Evolutionary conservation across 2,329 filamentous ascomycete species (phyloP).

Genomic region (Conoideocrella luteorostrata): DNA sequence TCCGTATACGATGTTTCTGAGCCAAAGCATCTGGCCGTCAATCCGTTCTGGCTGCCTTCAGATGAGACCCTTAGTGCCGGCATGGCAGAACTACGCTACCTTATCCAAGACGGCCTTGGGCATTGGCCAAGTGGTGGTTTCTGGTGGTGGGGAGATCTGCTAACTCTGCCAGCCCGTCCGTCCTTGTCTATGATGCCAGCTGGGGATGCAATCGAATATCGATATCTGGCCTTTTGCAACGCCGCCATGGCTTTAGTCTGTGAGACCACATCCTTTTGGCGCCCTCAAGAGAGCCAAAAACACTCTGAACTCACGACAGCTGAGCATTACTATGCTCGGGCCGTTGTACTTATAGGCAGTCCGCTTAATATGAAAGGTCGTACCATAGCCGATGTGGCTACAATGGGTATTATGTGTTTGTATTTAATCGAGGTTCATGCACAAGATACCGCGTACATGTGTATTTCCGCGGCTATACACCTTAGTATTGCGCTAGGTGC

Average conservation of each 20-base stretch:
- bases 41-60: slow-evolving; percentile 32
- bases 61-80: slow-evolving; percentile 29
- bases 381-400: slow-evolving; percentile 35
- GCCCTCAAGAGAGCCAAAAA: slow-evolving; percentile 15
- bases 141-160: slow-evolving; percentile 40
- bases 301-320: slow-evolving; percentile 25
- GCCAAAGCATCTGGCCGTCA: slow-evolving; percentile 11
- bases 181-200: slow-evolving; percentile 12
- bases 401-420: slow-evolving; percentile 39
- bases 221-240: slow-evolving; percentile 38
- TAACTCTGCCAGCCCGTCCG: slow-evolving; percentile 21
- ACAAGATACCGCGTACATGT: slow-evolving; percentile 41
- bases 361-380: slow-evolving; percentile 35
- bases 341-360: slow-evolving; percentile 37
- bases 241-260: slow-evolving; percentile 35
- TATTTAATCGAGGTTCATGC: slow-evolving; percentile 44
- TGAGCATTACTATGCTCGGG: slow-evolving; percentile 38
- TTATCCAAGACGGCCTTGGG: slow-evolving; percentile 38
- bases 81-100: slow-evolving; percentile 33
- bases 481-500: slow-evolving; percentile 41
- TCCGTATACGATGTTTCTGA: background rate
- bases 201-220: slow-evolving; percentile 21
- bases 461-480: slow-evolving; percentile 39
- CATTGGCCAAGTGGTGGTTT: slow-evolving; percentile 37
- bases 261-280: background rate